A percentile compares a stretch with the other conserved stretches of the same genome.
Conservation (phyloP, 1,284 basidiomycete species). For the Malassezia psittaci region DNA sequence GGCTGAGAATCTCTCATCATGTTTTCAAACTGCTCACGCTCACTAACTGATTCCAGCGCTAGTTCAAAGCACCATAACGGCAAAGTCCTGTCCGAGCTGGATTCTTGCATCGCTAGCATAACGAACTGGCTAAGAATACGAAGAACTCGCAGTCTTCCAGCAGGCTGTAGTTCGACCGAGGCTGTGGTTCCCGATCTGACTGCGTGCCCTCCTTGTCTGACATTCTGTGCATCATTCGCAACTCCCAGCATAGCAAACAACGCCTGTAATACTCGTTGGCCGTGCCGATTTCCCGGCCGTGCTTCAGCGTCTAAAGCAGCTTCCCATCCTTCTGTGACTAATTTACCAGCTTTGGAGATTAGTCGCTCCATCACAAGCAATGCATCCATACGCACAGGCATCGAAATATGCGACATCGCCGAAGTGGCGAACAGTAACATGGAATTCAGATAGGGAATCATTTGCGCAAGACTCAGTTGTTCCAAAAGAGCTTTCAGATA, state of each 20-base stretch:
- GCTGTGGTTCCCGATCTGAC: neutral
- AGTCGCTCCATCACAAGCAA: slow-evolving; percentile 70
- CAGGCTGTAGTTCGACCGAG: slow-evolving; percentile 7
- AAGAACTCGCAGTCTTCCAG: neutral
- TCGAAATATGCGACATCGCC: slow-evolving; percentile 86
- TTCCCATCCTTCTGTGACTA: slow-evolving; percentile 28
- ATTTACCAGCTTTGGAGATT: slow-evolving; percentile 61
- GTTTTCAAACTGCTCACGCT: slow-evolving; percentile 28
- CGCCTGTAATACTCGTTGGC: slow-evolving; percentile 31
- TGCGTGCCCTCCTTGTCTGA: neutral
- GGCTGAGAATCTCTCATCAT: slow-evolving; percentile 12
- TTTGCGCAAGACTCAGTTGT: slow-evolving; percentile 55
- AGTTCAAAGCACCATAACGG: slow-evolving; percentile 38
- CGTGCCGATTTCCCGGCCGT: slow-evolving; percentile 21
- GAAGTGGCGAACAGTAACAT: slow-evolving; percentile 75
- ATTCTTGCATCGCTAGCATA: neutral
- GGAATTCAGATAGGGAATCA: slow-evolving; percentile 59
- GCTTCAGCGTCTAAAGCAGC: slow-evolving; percentile 16
- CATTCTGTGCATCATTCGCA: slow-evolving; percentile 17
- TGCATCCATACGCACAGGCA: slow-evolving; percentile 82
- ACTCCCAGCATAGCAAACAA: slow-evolving; percentile 36
- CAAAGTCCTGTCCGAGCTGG: neutral
- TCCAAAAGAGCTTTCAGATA: slow-evolving; percentile 63
- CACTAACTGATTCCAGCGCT: slow-evolving; percentile 24
- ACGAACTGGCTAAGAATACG: slow-evolving; percentile 8